Base-by-base conservation (phyloP, 495 filamentous ascomycete genomes). In the Tuber borchii region DNA sequence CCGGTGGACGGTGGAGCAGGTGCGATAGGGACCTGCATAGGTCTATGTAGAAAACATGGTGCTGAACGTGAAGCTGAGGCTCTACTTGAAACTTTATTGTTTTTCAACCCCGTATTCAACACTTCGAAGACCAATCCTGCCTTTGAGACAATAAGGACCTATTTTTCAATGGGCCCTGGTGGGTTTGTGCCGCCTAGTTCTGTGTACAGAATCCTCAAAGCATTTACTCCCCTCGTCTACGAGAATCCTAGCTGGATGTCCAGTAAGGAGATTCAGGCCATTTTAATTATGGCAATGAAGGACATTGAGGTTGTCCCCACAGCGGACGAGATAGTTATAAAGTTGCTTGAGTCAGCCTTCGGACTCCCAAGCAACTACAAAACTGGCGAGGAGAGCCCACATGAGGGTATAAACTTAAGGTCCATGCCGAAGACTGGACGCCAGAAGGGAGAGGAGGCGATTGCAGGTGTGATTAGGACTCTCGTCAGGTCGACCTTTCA, bases 11-110 rank as follows among this genome's bases (percentile, higher is more conserved):
- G 56, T 19, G 77, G 80, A 8, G 37, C 79, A 16, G 80, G 80
- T 4, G 73, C 81, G 39, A 51, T 75, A 0, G 75, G 80, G 16
- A 71, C 75, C 17, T 40, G 81, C 12, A 70, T 82, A 42, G 80
- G 77, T 31, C 71, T 82, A 7, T 82, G 81, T 22, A 68, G 74
- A n/a, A 56, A 39, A 40, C 48, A 26, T 16, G 73, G 70, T 0
- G 81, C 81, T 1, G 73, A 82, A 17, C 77, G 71, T 20, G 81
- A 82, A 56, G 80, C 81, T 14, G 80, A 82, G 65, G 73, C 72
- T 26, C 75, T 82, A 17, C 75, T 82, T 42, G 73, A 77, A 39
- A 79, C 80, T 9, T 37, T 82, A 42, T 73, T 82, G 12, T 80
- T 82, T 10, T 37, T 82, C 14, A 56, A 79, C 7, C 81, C 80